Base-by-base conservation (phyloP, 192 early-diverging fungal genomes). In the Piromyces finnis region DNA sequence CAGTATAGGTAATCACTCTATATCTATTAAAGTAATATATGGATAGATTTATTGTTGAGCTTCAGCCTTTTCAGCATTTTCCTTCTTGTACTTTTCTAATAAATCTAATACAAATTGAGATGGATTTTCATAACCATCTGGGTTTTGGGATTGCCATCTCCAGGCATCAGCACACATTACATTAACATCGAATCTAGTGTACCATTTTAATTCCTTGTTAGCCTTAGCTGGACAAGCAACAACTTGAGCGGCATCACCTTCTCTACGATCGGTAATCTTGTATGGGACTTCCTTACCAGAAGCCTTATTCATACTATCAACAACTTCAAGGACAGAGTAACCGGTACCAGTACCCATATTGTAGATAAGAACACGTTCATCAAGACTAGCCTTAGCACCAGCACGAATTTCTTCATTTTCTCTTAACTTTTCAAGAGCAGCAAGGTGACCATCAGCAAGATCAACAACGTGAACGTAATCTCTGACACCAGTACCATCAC, bases 391-490 rank as follows among this genome's bases (percentile, higher is more conserved):
- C 79, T 80, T 80, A 28, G 29, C 79, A 17, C 30, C 79, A 12
- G 12, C 22, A 22, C 78, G 12, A 1, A 22, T 30, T 14, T 16
- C 79, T 28, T 29, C 78, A 29, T 80, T 39, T 28, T 77, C 78
- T 29, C 79, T 39, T 29, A 80, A 77, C 15, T 80, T 77, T 77
- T 80, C 79, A 77, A 80, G 29, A 6, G 79, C 79, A 29, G 79
- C 37, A 13, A 95, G 92, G 82, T 98, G 97, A 12, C 93, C 96
- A 78, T 91, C 88, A 26, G 96, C 95, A 32, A 97, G 87, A 81
- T 98, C 97, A 79, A 93, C 93, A 6, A 98, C 96, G 83, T 98
- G 97, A 79, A 98, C 92, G 84, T 97, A 98, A 84, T 98, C 97
- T 37, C 97, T 90, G 28, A 99, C 91, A 80, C 94, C 89, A 29